phyloP scores from a whole-genome alignment of 202 grass and related monocot species.

The Dendrocalamus latiflorus region DNA sequence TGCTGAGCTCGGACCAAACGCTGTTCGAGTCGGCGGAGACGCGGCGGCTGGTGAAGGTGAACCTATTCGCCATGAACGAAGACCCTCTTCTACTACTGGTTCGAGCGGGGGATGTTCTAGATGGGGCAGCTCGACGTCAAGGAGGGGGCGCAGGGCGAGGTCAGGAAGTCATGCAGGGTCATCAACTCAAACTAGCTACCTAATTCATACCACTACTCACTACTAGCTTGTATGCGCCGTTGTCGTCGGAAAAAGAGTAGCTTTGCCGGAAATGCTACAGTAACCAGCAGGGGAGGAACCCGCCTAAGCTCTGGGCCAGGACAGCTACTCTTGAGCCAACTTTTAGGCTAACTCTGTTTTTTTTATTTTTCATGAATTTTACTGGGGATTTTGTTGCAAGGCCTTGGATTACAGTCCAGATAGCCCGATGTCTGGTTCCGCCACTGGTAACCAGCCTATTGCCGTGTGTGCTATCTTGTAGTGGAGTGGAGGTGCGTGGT shows the following conservation, averaged over 20 bases:
- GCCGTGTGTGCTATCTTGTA: too few species aligned
- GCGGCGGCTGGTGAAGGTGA: conserved; percentile 43
- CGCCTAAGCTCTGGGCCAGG: too few species aligned
- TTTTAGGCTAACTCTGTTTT: too few species aligned
- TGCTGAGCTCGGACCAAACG: conserved; percentile 73
- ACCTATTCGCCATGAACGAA: conserved; percentile 54
- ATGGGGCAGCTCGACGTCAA: conserved; percentile 90
- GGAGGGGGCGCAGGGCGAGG: conserved; percentile 52
- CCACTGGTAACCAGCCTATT: too few species aligned
- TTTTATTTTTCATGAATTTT: too few species aligned
- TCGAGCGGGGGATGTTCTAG: conserved; percentile 75
- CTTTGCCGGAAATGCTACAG: too few species aligned
- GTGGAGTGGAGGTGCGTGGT: too few species aligned
- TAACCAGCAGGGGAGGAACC: too few species aligned
- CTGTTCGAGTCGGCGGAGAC: conserved; percentile 65
- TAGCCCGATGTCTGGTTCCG: too few species aligned
- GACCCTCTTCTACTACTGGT: conserved; percentile 74
- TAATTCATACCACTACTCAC: neutral
- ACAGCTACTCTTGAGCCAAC: too few species aligned
- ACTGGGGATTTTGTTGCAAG: too few species aligned
- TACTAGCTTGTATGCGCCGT: neutral
- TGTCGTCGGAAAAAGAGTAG: neutral
- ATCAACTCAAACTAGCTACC: conserved; percentile 34
- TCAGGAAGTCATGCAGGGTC: conserved; percentile 53
- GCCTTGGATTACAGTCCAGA: too few species aligned